Conservation (phyloP, 192 early-diverging fungal genomes). For the Chytriomyces sp. region DNA sequence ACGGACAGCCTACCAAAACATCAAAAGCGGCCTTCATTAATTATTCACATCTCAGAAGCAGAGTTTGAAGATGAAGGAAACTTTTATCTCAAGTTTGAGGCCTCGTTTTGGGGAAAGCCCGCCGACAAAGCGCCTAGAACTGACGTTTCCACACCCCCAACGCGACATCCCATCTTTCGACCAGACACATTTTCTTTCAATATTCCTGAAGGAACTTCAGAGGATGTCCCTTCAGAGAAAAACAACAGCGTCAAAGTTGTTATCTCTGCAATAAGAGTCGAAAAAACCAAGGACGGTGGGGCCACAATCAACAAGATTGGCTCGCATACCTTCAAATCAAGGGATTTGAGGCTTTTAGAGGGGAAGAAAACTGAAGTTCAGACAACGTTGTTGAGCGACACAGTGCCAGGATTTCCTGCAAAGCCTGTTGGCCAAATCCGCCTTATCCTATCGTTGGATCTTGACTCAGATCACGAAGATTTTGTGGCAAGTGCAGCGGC, state of each 20-base stretch:
- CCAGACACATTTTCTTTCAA: constrained; percentile 12
- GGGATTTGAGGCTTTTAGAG: neutral
- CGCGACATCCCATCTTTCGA: constrained; percentile 10
- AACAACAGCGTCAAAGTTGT: neutral
- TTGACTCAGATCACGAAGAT: too few relatives aligned
- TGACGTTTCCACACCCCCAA: constrained; percentile 13
- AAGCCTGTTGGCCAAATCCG: constrained; percentile 11
- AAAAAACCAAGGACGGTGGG: neutral
- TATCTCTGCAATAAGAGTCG: constrained; percentile 3
- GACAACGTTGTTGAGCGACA: neutral
- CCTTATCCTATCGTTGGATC: too few relatives aligned
- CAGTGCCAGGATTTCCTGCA: constrained; percentile 1
- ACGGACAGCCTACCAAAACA: too few relatives aligned
- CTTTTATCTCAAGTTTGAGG: constrained; percentile 18
- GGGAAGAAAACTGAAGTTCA: neutral
- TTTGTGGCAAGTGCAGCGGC: too few relatives aligned
- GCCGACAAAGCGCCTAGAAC: constrained; percentile 10
- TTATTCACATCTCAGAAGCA: constrained; percentile 2
- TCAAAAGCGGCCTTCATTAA: neutral
- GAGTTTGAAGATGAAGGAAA: constrained; percentile 31
- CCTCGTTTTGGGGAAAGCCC: neutral
- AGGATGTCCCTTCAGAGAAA: neutral
- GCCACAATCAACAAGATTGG: constrained; percentile 6
- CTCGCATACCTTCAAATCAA: neutral
- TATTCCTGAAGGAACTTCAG: neutral